Evolutionary conservation across 176 grass and related monocot species (phyloP), one percentile per base, ranked within the genome.

Genomic region (Zea luxurians): DNA sequence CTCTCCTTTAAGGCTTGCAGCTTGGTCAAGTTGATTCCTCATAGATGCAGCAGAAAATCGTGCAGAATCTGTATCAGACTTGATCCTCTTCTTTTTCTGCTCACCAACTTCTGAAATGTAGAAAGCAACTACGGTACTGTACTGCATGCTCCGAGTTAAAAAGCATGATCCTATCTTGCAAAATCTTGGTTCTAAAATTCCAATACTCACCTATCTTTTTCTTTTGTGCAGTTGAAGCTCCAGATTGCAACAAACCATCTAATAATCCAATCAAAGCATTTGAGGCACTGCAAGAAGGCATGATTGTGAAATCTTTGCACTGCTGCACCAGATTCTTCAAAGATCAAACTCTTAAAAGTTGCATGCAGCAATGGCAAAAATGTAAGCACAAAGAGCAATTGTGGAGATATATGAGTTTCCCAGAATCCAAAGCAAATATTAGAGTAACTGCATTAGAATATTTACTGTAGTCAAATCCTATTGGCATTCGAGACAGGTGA

Each of bases 1-100:
- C 81, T 98, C 92, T 89, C 96, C 96, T 90, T 92, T 98, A 73
- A 92, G 83, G 73, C 73, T 92, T 78, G 89, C 88, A 90, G 91
- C 85, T 72, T 90, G 92, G 13, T 98, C 96, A 83, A 94, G 92
- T 90, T 80, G 89, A 71, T 79, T 90, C 93, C 96, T 90, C 63
- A 90, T 84, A 84, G 91, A 97, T 10, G 70, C 58, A 73, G 82
- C 79, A 40, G 89, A n/a, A 86, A 92, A 92, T 48, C 89, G 86
- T 81, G 89, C 42, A 16, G 80, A 41, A 64, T 98, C 96, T 71
- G 83, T 68, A 87, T 98, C 92, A 67, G 82, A 77, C 71, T 98
- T 98, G 57, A 93, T 86, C 57, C 96, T 90, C 80, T 98, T 98
- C 87, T 94, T 98, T 84, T 88, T 97, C 45, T 71, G 89, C 37